phyloP scores from a whole-genome alignment of 2,329 filamentous ascomycete genomes.

The Eutypa lata region DNA sequence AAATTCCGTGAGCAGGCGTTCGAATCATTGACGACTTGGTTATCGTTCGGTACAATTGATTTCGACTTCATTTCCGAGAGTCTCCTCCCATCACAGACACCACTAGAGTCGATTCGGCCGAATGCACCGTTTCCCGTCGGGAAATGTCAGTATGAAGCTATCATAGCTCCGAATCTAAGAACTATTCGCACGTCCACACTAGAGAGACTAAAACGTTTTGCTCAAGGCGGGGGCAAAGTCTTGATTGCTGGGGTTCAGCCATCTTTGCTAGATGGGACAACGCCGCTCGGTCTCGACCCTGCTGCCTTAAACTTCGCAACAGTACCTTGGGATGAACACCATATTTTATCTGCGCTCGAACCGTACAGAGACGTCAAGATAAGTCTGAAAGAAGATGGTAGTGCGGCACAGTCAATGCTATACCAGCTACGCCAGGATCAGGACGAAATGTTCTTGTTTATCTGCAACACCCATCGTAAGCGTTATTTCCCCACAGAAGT shows the following conservation, averaged over 20 bases:
- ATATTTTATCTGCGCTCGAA: not conserved
- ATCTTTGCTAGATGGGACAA: not conserved
- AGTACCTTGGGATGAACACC: not conserved
- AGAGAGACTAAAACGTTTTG: not conserved
- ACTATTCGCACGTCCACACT: not conserved
- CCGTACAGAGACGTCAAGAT: not conserved
- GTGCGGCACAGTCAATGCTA: not conserved
- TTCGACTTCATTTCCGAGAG: not conserved
- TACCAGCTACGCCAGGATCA: not conserved
- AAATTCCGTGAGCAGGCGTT: not conserved
- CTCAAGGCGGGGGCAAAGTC: not conserved
- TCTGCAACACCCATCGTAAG: not conserved
- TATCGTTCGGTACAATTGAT: not conserved
- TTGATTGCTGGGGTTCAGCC: not conserved
- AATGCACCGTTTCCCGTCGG: not conserved
- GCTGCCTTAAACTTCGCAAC: not conserved
- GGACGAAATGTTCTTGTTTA: not conserved
- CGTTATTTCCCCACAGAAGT: not conserved
- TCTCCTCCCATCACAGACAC: not conserved
- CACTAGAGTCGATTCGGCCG: not conserved
- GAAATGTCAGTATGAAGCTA: not conserved
- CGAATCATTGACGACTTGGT: not conserved
- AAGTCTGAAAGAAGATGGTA: not conserved
- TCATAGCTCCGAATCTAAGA: not conserved
- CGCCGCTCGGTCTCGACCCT: not conserved